phyloP scores from a whole-genome alignment of 2,329 filamentous ascomycete species.

The Calonectria naviculata region DNA sequence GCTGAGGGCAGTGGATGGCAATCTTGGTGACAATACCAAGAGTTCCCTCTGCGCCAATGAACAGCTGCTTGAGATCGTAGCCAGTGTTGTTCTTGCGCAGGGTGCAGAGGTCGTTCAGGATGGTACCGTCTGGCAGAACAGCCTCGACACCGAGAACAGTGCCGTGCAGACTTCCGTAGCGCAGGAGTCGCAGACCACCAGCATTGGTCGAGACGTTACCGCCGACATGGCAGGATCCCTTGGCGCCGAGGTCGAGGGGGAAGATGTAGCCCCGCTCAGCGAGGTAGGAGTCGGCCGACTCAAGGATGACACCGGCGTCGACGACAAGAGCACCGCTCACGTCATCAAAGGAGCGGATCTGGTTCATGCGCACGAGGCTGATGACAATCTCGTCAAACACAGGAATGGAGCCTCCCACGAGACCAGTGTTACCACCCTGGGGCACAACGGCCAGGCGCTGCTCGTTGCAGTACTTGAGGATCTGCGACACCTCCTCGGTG shows the following conservation, averaged over 20 bases:
- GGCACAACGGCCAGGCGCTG: conserved; percentile 93
- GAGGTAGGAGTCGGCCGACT: conserved; percentile 87
- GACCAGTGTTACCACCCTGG: conserved; percentile 95
- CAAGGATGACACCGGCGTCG: conserved; percentile 91
- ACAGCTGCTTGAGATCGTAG: conserved; percentile 96
- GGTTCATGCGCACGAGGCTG: conserved; percentile 90
- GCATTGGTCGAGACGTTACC: conserved; percentile 98
- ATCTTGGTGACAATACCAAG: conserved; percentile 94
- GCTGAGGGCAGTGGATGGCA: conserved; percentile 88
- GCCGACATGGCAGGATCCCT: conserved; percentile 96
- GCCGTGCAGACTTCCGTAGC: conserved; percentile 95
- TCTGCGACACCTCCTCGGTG: conserved; percentile 89
- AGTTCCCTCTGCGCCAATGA: conserved; percentile 95
- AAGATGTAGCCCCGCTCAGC: conserved; percentile 89
- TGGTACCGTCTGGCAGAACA: conserved; percentile 91
- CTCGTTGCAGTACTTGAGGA: conserved; percentile 95
- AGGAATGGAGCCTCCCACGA: conserved; percentile 94
- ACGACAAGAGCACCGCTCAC: conserved; percentile 90
- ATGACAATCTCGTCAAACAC: conserved; percentile 99
- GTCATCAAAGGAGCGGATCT: conserved; percentile 91
- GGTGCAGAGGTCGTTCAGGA: conserved; percentile 88
- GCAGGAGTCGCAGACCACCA: conserved; percentile 86
- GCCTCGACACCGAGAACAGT: conserved; percentile 93
- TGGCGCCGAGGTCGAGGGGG: conserved; percentile 95
- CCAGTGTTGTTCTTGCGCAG: conserved; percentile 99